phyloP scores from a whole-genome alignment of 148 eudicot genomes.

The Fagopyrum homotropicum region DNA sequence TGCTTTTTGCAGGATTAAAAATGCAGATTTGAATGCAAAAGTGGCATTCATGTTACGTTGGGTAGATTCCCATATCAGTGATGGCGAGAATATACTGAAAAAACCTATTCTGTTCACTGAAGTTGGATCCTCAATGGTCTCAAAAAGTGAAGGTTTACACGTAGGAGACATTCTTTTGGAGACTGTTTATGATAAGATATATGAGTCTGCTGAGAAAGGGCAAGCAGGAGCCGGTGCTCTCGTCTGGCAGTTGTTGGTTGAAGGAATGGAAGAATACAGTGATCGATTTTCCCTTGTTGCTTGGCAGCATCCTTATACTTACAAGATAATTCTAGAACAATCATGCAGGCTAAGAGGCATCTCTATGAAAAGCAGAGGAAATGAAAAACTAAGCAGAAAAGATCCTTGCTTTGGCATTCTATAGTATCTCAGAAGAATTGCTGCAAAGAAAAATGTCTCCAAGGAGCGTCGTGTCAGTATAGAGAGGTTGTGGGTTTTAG shows the following conservation, averaged over 20 bases:
- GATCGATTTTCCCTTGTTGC: constrained; percentile 40
- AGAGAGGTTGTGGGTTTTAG: background rate
- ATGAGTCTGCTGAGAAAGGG: constrained; percentile 42
- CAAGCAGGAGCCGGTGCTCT: constrained; percentile 46
- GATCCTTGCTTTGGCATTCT: constrained; percentile 28
- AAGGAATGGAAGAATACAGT: constrained; percentile 36
- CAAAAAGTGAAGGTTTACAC: constrained; percentile 9
- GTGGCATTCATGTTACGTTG: constrained; percentile 30
- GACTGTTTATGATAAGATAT: constrained; percentile 34
- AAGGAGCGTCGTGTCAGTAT: background rate
- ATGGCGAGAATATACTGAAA: constrained; percentile 34
- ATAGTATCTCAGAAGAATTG: background rate
- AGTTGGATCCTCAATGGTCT: constrained; percentile 35
- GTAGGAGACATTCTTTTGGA: constrained; percentile 29
- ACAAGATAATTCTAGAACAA: constrained; percentile 38
- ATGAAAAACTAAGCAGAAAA: constrained; percentile 13
- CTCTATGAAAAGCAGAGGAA: constrained; percentile 13
- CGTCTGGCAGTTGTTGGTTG: constrained; percentile 49
- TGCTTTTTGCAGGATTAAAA: background rate
- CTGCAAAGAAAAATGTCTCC: background rate
- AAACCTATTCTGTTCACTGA: constrained; percentile 56
- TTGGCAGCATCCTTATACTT: constrained; percentile 38
- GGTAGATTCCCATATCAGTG: constrained; percentile 40
- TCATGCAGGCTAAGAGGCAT: constrained; percentile 34
- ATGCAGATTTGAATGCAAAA: constrained; percentile 20